Evolutionary conservation across 2,329 filamentous ascomycete species (phyloP), one percentile per base, ranked within the genome.

Genomic region (Fulvia fulva): DNA sequence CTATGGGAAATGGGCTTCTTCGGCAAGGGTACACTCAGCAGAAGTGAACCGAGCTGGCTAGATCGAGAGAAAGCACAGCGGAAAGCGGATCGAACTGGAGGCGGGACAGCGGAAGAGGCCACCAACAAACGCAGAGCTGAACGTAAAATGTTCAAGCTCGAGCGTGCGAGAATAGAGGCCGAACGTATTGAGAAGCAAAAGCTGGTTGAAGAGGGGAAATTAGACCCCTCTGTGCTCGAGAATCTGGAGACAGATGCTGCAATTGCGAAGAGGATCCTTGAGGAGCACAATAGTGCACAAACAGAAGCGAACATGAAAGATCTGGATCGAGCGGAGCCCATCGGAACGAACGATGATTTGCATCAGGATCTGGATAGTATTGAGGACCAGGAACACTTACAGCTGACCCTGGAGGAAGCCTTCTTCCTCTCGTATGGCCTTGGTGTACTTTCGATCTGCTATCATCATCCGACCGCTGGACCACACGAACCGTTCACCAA

Each of bases 1-100:
- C 76, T 99, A 23, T 99, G 95, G 94, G 90, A 96, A 74, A 90
- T 95, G 77, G 94, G 94, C 5, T 99, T 99, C 76, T 99, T 93
- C 74, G 95, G 95, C 50, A 97, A 97, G 74, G 94, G 94, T 46
- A 93, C 81, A 67, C 78, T 97, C 58, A 97, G 92, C 77, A 86
- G 95, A 67, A 97, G 92, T 79, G 93, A 99, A 73, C 93, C 93
- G 2, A 94, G 87, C 66, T 99, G 94, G 94, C 75, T 96, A 52
- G 89, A 89, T 63, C 82, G 89, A 62, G 91, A 96, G 74, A 88
- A 90, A 73, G 86, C 87, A 26, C 83, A 87, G 52, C 76, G 86
- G 25, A 82, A 84, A 51, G 67, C 69, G 12, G 53, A 61, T 45
- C 55, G 59, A 25, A 51, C 44, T 3, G 62, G 67, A 16, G 65